Evolutionary conservation across 2,329 filamentous ascomycete genomes (phyloP).

Genomic region (Penicillium sp.): DNA sequence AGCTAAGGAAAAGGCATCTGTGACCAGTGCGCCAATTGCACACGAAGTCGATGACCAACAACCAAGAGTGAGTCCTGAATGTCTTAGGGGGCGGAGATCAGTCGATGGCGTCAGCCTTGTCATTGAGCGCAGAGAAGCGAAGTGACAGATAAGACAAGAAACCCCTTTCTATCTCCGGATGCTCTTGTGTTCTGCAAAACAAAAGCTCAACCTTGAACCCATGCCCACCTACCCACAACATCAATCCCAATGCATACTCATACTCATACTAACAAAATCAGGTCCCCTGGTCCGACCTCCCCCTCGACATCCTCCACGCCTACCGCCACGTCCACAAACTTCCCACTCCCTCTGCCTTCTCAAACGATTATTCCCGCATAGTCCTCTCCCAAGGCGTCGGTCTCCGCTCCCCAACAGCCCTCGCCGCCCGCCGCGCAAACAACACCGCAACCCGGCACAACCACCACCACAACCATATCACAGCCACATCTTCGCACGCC

Average conservation of each 20-base stretch:
- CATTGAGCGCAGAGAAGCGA: background rate
- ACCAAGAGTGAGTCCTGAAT: constrained; percentile 32
- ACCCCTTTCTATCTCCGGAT: background rate
- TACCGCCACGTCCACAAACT: constrained; percentile 51
- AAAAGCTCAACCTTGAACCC: no score
- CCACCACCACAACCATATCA: constrained; percentile 14
- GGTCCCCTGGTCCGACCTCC: constrained; percentile 47
- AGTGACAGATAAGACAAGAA: background rate
- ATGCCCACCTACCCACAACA: background rate
- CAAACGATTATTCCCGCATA: constrained; percentile 47
- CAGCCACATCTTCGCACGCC: constrained; percentile 5
- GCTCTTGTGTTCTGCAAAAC: no score
- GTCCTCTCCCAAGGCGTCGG: constrained; percentile 48
- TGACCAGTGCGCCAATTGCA: constrained; percentile 31
- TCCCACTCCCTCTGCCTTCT: constrained; percentile 44
- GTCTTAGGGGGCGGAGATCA: constrained; percentile 4
- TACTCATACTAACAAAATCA: constrained; percentile 14
- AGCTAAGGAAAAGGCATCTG: constrained; percentile 26
- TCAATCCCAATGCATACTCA: background rate
- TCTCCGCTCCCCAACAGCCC: constrained; percentile 45
- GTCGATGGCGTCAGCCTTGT: background rate
- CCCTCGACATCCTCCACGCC: constrained; percentile 47
- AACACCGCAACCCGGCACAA: constrained; percentile 7
- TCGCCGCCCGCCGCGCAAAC: constrained; percentile 38
- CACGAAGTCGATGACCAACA: constrained; percentile 21